phyloP scores from a whole-genome alignment of 23 red algal genomes.

The Gracilaria gracilis region DNA sequence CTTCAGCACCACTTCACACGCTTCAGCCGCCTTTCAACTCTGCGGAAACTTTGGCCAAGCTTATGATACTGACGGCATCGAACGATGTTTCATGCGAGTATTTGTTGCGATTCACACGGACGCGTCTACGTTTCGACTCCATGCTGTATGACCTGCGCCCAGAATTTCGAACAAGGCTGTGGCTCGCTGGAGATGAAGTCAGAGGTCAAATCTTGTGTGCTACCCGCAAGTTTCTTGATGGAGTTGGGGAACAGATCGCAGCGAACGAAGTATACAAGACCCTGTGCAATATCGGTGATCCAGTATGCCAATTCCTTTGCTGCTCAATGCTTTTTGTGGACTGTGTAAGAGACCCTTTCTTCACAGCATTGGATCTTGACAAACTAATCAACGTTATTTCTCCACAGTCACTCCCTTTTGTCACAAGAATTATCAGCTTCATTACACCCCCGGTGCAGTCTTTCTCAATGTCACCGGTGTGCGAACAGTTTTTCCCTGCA shows the following conservation, averaged over 20 bases:
- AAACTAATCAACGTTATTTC: not conserved
- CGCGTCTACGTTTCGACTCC: not conserved
- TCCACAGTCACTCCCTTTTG: not conserved
- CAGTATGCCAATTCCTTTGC: conserved; percentile 14
- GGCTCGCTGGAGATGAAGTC: not conserved
- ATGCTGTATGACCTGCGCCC: not conserved
- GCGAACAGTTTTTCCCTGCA: not conserved
- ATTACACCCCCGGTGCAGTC: conserved; percentile 8
- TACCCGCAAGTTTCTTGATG: not conserved
- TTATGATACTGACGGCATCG: not conserved
- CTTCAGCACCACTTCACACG: too few relatives aligned
- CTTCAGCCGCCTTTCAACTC: not conserved
- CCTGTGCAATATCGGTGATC: not conserved
- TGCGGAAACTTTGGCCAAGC: not conserved
- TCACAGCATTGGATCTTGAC: conserved; percentile 1
- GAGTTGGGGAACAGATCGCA: not conserved
- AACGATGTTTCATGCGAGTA: not conserved
- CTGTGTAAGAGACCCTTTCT: conserved; percentile 1
- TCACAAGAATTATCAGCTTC: not conserved
- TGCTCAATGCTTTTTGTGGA: conserved; percentile 21
- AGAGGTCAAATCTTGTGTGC: not conserved
- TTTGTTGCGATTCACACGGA: not conserved
- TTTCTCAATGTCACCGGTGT: not conserved
- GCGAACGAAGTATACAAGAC: not conserved
- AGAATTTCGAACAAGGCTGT: not conserved